These are phyloP conservation scores for Epichloe baconii DNA, from an alignment of 2,329 filamentous ascomycete species.

Conservation along the genomic window DNA sequence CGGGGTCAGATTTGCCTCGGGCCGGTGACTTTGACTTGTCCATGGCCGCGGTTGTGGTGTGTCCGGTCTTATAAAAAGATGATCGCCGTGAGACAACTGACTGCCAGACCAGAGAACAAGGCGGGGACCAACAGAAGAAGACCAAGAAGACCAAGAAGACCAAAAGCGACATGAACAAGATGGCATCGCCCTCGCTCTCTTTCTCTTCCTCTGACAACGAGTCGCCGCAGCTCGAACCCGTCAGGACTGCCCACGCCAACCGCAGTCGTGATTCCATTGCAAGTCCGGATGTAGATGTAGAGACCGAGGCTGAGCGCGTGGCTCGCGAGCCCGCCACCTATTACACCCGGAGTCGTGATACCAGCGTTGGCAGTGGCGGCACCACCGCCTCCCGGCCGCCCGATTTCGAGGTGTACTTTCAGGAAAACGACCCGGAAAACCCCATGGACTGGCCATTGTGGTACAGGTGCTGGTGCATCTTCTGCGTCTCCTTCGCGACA, in stretches of 20 bases:
- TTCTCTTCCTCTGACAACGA: background rate
- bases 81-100: too few species aligned
- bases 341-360: slow-evolving; percentile 25
- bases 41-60: too few species aligned
- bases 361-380: slow-evolving; percentile 18
- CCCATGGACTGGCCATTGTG: slow-evolving; percentile 55
- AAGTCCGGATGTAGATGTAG: slow-evolving; percentile 18
- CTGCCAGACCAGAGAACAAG: too few species aligned
- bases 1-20: too few species aligned
- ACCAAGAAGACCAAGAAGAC: too few species aligned
- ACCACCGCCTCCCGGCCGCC: slow-evolving; percentile 33
- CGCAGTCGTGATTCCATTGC: slow-evolving; percentile 10
- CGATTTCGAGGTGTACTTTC: slow-evolving; percentile 63
- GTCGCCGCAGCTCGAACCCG: background rate
- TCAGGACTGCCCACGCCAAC: slow-evolving; percentile 6
- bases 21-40: too few species aligned
- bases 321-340: slow-evolving; percentile 32
- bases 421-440: slow-evolving; percentile 48
- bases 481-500: slow-evolving; percentile 32
- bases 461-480: slow-evolving; percentile 29
- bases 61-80: too few species aligned
- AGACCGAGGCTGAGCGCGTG: slow-evolving; percentile 25
- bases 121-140: too few species aligned
- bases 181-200: background rate
- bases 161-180: background rate